Base-by-base conservation (phyloP, 2,329 filamentous ascomycete species). In the Chrysoporthe puriensis region DNA sequence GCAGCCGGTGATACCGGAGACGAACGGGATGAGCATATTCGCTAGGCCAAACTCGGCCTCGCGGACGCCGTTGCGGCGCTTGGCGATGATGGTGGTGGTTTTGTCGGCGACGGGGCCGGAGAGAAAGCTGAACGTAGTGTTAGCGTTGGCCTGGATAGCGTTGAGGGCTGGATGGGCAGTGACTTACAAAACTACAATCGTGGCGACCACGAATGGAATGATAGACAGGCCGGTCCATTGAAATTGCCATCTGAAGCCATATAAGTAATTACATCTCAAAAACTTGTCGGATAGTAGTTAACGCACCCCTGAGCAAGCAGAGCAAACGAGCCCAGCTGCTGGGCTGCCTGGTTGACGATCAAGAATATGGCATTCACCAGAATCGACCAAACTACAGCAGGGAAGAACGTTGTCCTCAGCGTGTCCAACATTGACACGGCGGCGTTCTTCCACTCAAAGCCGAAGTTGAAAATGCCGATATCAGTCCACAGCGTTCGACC, bases 21-120 rank as follows among this genome's bases (percentile, higher is more conserved):
- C 32, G 18, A 78, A 70, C 1, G 77, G 77, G 34, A 78, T 56
- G 2, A 75, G 65, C n/a, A 78, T 64, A 52, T 75, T 76, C 21
- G 73, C 71, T 13, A 78, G 74, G 56, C 75, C 75, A 61, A 76
- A 74, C 69, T 79, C 77, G 13, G 77, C 73, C 69, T 78, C 74
- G 34, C 77, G 74, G 1, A 64, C 52, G 61, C 71, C 72, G 56
- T 72, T 71, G 60, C 71, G 74, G 68, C 71, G 72, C 21, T 70
- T 71, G n/a, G 77, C 75, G 8, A 77, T 69, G 7, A 68, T 68
- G 32, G 76, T 76, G 42, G 75, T 71, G 8, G 76, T 64, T 8
- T 66, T 68, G 56, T 76, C 77, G 5, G 75, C 77, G 2, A 77
- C 66, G 5, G 73, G 75, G 1, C 76, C 76, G 0, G 72, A 74